These are phyloP conservation scores for Brassica juncea DNA, from an alignment of 345 rosid species.

Conservation along the genomic window DNA sequence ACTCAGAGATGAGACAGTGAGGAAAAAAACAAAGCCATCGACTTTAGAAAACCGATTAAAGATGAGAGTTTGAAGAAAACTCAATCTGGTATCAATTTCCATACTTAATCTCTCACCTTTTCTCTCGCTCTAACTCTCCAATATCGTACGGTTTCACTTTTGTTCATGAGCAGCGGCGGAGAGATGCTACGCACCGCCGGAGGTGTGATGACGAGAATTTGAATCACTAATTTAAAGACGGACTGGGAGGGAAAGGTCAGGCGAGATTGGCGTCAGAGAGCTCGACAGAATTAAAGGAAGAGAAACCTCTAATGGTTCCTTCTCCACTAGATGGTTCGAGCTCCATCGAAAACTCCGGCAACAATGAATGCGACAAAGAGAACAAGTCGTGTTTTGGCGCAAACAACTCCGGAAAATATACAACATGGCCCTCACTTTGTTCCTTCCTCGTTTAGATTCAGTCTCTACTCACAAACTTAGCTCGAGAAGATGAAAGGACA, in stretches of 20 bases:
- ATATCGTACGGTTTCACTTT: neutral
- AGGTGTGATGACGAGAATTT: neutral
- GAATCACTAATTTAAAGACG: neutral
- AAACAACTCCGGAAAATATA: conserved; percentile 66
- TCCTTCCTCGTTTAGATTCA: conserved; percentile 94
- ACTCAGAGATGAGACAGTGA: neutral
- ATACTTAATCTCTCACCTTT: neutral
- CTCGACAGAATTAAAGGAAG: neutral
- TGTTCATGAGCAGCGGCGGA: neutral
- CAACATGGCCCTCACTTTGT: conserved; percentile 83
- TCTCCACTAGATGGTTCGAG: conserved; percentile 29
- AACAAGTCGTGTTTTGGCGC: conserved; percentile 90
- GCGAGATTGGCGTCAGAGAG: neutral
- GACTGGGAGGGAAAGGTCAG: neutral
- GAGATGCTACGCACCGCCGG: neutral
- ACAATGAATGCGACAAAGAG: conserved; percentile 18
- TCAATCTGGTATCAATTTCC: neutral
- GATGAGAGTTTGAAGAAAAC: too few species aligned
- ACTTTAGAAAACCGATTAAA: too few species aligned
- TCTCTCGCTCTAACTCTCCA: neutral
- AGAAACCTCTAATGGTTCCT: conserved; percentile 35
- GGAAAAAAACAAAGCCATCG: neutral
- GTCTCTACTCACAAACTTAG: conserved; percentile 84
- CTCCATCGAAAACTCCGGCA: conserved; percentile 23
- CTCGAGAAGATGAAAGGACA: conserved; percentile 72